Evolutionary conservation across 345 rosid species (phyloP).

Genomic region (Mallotus nudiflorus): DNA sequence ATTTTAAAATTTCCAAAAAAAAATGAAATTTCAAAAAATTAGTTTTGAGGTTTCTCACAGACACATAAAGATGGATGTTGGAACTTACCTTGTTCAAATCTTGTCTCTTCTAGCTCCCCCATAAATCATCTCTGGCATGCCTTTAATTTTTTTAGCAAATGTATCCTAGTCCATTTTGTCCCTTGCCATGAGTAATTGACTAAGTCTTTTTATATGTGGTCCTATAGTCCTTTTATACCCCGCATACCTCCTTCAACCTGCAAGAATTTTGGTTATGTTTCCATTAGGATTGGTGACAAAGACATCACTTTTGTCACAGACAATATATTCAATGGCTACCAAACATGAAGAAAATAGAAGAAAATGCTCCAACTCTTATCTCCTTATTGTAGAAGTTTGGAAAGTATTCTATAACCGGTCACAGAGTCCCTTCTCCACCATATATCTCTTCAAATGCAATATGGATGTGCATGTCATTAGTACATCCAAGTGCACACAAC

Average conservation of each 20-base stretch:
- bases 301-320: slow-evolving; percentile 91
- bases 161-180: slow-evolving; percentile 75
- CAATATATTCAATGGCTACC: slow-evolving; percentile 92
- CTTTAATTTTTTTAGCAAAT: slow-evolving; percentile 80
- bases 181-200: slow-evolving; percentile 68
- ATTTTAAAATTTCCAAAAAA: too few species aligned
- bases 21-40: too few species aligned
- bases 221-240: slow-evolving; percentile 96
- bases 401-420: slow-evolving; percentile 80
- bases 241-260: slow-evolving; percentile 89
- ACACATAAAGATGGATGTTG: slow-evolving; percentile 80
- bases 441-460: slow-evolving; percentile 99
- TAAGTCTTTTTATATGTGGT: slow-evolving; percentile 87
- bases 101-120: slow-evolving; percentile 95
- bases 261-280: slow-evolving; percentile 98
- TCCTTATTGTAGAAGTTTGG: slow-evolving; percentile 96
- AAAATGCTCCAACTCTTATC: slow-evolving; percentile 72
- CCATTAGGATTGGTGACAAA: slow-evolving; percentile 95
- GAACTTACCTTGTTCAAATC: slow-evolving; percentile 83
- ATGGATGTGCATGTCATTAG: slow-evolving; percentile 76
- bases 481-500: slow-evolving; percentile 92
- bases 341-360: slow-evolving; percentile 85
- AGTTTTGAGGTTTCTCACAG: slow-evolving; percentile 60
- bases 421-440: slow-evolving; percentile 88
- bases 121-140: slow-evolving; percentile 88